These are phyloP conservation scores for Podaxis carcinomalis DNA, from an alignment of 768 basidiomycete genomes.

Conservation along the genomic window DNA sequence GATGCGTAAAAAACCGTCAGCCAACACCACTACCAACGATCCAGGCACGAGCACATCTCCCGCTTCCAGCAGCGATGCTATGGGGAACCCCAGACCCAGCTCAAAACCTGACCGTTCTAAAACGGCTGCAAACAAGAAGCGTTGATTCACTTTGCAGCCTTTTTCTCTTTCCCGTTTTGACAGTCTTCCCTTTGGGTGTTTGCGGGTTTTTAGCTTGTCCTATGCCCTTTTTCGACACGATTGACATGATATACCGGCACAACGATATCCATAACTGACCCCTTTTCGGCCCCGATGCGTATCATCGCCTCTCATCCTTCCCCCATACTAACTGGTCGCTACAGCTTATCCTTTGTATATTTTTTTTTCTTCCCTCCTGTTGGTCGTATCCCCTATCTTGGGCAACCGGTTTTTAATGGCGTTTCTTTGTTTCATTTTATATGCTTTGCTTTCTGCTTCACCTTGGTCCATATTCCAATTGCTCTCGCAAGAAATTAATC, in stretches of 20 bases:
- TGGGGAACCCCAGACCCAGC: conserved; percentile 5
- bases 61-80: neutral
- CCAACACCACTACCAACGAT: conserved; percentile 9
- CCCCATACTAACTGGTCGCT: neutral
- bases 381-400: neutral
- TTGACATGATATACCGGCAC: neutral
- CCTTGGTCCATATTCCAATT: neutral
- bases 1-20: conserved; percentile 49
- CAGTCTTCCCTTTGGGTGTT: neutral
- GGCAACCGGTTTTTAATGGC: neutral
- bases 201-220: neutral
- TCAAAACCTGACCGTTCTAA: conserved; percentile 20
- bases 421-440: neutral
- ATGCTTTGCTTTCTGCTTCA: neutral
- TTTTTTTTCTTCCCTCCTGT: neutral
- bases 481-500: no score
- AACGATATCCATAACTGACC: neutral
- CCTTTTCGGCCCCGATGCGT: neutral
- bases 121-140: conserved; percentile 18
- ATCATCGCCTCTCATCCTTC: neutral
- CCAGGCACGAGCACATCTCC: neutral
- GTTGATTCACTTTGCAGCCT: conserved; percentile 6
- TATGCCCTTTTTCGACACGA: neutral
- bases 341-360: no score
- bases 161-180: neutral